These are phyloP conservation scores for Silybum marianum DNA, from an alignment of 129 eudicot species.

Conservation along the genomic window DNA sequence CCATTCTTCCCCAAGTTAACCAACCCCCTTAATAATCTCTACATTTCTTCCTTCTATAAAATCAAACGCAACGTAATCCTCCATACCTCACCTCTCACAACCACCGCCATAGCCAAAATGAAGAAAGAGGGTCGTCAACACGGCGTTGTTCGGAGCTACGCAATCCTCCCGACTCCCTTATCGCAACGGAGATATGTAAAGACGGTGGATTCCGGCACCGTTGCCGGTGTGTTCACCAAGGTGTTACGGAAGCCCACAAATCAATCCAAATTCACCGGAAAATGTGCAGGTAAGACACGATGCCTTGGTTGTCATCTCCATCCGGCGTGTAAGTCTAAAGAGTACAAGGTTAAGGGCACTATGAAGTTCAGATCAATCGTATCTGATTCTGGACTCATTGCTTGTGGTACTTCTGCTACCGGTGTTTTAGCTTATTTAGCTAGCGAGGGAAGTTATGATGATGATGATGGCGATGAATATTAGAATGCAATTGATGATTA, in stretches of 20 bases:
- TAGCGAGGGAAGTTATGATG: neutral
- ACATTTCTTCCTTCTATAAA: conserved; percentile 22
- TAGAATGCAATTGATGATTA: conserved; percentile 16
- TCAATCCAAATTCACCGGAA: conserved; percentile 81
- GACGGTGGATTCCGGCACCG: conserved; percentile 40
- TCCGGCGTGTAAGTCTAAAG: conserved; percentile 65
- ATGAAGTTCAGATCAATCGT: conserved; percentile 40
- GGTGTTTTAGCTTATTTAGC: conserved; percentile 42
- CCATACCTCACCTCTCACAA: conserved; percentile 1
- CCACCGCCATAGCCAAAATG: conserved; percentile 24
- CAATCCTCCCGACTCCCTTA: conserved; percentile 24
- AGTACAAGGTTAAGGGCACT: conserved; percentile 63
- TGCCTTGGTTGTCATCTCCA: conserved; percentile 57
- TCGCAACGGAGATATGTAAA: conserved; percentile 26
- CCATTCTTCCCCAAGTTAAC: conserved; percentile 37
- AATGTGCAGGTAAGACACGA: conserved; percentile 38
- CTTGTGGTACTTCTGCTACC: conserved; percentile 39
- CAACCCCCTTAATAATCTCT: neutral
- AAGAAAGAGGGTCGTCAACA: conserved; percentile 55
- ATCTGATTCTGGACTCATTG: conserved; percentile 16
- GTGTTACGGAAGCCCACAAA: conserved; percentile 66
- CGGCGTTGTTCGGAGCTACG: conserved; percentile 46
- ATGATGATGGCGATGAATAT: conserved; percentile 16
- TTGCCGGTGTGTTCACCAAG: conserved; percentile 58
- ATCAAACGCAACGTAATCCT: neutral